phyloP scores from a whole-genome alignment of 495 filamentous ascomycete genomes.

The Lasiosphaeria hispida region DNA sequence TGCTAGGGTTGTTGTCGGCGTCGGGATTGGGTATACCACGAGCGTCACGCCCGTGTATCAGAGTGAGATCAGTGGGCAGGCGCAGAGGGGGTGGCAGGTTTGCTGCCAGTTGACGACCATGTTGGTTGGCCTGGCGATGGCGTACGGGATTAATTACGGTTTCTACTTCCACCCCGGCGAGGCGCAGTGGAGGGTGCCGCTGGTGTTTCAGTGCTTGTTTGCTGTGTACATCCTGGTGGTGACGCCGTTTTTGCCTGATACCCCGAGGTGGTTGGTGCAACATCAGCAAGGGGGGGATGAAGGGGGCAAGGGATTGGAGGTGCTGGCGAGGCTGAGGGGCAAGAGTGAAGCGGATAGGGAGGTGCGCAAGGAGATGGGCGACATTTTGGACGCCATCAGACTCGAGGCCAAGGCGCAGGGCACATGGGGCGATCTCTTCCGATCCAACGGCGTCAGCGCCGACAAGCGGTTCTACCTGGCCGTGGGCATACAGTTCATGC shows the following conservation, averaged over 20 bases:
- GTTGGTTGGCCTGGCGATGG: constrained; percentile 27
- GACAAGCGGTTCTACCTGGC: constrained; percentile 49
- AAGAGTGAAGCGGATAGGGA: constrained; percentile 21
- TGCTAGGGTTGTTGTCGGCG: constrained; percentile 62
- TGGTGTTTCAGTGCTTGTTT: constrained; percentile 49
- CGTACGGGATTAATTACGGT: constrained; percentile 43
- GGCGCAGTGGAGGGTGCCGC: constrained; percentile 52
- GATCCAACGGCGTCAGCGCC: constrained; percentile 45
- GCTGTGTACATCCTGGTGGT: constrained; percentile 38
- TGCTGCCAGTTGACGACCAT: constrained; percentile 28
- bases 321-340: constrained; percentile 36
- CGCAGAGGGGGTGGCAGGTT: constrained; percentile 46
- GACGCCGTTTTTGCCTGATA: constrained; percentile 36
- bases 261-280: constrained; percentile 35
- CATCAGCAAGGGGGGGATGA: constrained; percentile 22
- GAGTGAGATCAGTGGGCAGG: constrained; percentile 51
- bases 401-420: constrained; percentile 33
- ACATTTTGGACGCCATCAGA: constrained; percentile 26
- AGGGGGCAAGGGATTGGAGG: constrained; percentile 26
- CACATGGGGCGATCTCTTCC: constrained; percentile 38
- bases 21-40: constrained; percentile 61
- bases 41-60: constrained; percentile 62
- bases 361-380: constrained; percentile 25
- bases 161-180: constrained; percentile 32
- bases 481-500: constrained; percentile 51